Conservation (phyloP, 352 stramenopile species). For the Phytophthora pini region DNA sequence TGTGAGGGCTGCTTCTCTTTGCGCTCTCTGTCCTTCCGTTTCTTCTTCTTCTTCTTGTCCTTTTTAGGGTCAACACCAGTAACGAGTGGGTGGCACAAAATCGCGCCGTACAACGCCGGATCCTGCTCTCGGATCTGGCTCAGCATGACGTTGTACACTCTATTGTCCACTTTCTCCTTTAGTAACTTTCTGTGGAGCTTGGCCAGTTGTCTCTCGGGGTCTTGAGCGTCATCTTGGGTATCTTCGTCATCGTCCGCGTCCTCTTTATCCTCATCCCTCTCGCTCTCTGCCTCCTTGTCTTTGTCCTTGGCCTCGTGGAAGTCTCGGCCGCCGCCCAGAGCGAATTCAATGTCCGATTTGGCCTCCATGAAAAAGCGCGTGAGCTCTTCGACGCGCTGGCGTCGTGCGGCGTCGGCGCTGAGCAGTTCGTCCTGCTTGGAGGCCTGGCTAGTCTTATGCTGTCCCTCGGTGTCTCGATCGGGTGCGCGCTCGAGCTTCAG, state of each 20-base stretch:
- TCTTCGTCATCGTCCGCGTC: constrained; percentile 67
- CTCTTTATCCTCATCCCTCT: constrained; percentile 70
- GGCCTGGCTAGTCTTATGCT: constrained; percentile 39
- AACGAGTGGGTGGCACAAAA: constrained; percentile 85
- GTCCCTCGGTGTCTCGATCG: constrained; percentile 36
- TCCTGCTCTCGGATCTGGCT: constrained; percentile 80
- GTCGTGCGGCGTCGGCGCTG: constrained; percentile 74
- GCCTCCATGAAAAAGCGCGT: constrained; percentile 92
- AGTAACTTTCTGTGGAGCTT: constrained; percentile 63
- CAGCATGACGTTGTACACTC: constrained; percentile 84
- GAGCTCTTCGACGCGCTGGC: constrained; percentile 87
- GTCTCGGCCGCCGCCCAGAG: constrained; percentile 69
- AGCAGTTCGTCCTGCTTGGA: constrained; percentile 72
- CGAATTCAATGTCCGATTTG: constrained; percentile 91
- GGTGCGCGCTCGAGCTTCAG: constrained; percentile 79
- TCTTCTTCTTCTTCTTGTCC: constrained; percentile 89
- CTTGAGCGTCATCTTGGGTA: constrained; percentile 46
- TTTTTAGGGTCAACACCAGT: constrained; percentile 79
- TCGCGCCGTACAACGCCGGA: constrained; percentile 81
- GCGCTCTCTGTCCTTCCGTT: constrained; percentile 80
- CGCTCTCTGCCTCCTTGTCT: constrained; percentile 68
- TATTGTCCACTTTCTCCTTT: constrained; percentile 73
- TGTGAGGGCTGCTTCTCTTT: constrained; percentile 69
- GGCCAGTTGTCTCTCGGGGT: constrained; percentile 57
- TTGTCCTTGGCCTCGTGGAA: constrained; percentile 77